Evolutionary conservation across 768 basidiomycete genomes (phyloP).

Genomic region (Dendrothele bispora): DNA sequence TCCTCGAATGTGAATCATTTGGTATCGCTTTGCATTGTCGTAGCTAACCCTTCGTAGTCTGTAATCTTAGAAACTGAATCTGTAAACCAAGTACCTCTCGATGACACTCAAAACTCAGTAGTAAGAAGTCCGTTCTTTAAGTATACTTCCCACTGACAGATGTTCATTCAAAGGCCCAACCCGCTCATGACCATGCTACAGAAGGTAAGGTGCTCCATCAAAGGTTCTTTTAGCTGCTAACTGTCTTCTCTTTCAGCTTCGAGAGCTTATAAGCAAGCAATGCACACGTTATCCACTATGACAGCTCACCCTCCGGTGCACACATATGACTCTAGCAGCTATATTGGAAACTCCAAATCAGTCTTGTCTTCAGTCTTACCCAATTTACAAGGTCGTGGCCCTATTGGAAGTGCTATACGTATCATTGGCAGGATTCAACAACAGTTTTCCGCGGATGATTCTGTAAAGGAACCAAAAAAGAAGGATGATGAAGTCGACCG

Average conservation of each 20-base stretch:
- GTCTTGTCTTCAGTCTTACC: slow-evolving; percentile 68
- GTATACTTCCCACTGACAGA: too few relatives aligned
- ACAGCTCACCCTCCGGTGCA: slow-evolving; percentile 59
- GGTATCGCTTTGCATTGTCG: too few relatives aligned
- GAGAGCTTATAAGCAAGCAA: slow-evolving; percentile 75
- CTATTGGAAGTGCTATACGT: slow-evolving; percentile 67
- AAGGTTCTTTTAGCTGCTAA: not conserved
- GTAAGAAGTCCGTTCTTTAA: too few relatives aligned
- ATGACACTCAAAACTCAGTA: too few relatives aligned
- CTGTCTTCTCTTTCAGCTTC: slow-evolving; percentile 43
- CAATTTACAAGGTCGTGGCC: slow-evolving; percentile 74
- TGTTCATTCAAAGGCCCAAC: too few relatives aligned
- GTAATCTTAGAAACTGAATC: too few relatives aligned
- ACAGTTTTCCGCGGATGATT: slow-evolving; percentile 46
- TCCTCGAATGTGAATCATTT: too few relatives aligned
- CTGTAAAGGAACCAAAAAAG: slow-evolving; percentile 46
- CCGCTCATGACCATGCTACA: slow-evolving; percentile 42
- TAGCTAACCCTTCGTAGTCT: too few relatives aligned
- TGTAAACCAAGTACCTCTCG: too few relatives aligned
- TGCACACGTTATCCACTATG: slow-evolving; percentile 63
- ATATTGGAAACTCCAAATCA: slow-evolving; percentile 43
- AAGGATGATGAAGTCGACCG: slow-evolving; percentile 66
- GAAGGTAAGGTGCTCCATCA: slow-evolving; percentile 45
- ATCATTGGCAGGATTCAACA: slow-evolving; percentile 67
- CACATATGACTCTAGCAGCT: slow-evolving; percentile 52